Evolutionary conservation across 495 filamentous ascomycete species (phyloP).

Genomic region (Daldinia vernicosa): DNA sequence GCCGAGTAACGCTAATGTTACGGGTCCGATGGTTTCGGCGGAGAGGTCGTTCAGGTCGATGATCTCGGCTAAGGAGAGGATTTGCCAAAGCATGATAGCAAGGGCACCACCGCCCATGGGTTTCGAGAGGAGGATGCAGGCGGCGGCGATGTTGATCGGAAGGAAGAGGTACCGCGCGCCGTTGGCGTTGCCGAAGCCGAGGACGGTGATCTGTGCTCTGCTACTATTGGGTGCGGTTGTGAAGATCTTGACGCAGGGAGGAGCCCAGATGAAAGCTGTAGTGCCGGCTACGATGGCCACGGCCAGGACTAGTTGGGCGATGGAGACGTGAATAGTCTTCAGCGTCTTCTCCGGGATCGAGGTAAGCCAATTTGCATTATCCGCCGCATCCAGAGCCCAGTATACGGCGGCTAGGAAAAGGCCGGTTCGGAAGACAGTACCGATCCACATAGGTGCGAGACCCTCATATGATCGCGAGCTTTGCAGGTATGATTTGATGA

Average conservation of each 20-base stretch:
- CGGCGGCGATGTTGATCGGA: slow-evolving; percentile 76
- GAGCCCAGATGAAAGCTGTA: slow-evolving; percentile 75
- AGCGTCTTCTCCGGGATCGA: slow-evolving; percentile 63
- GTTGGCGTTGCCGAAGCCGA: slow-evolving; percentile 91
- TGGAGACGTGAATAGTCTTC: slow-evolving; percentile 74
- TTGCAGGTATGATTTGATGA: slow-evolving; percentile 80
- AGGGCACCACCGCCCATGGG: slow-evolving; percentile 92
- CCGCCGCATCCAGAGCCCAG: slow-evolving; percentile 90
- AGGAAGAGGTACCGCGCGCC: slow-evolving; percentile 91
- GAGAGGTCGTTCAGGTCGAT: slow-evolving; percentile 78
- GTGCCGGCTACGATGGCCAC: slow-evolving; percentile 73
- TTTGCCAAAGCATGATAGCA: slow-evolving; percentile 80
- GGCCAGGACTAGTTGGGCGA: slow-evolving; percentile 80
- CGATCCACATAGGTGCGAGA: slow-evolving; percentile 82
- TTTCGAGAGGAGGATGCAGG: slow-evolving; percentile 84
- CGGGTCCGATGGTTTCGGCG: slow-evolving; percentile 78
- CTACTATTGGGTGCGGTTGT: slow-evolving; percentile 50
- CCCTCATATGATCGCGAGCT: slow-evolving; percentile 85
- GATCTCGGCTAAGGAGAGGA: slow-evolving; percentile 87
- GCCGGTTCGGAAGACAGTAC: slow-evolving; percentile 77
- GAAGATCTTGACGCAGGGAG: slow-evolving; percentile 75
- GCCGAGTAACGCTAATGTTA: slow-evolving; percentile 84
- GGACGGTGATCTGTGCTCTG: slow-evolving; percentile 69
- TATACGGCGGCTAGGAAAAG: slow-evolving; percentile 80
- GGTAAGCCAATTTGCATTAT: slow-evolving; percentile 86